A percentile compares a stretch with the other conserved stretches of the same genome.
phyloP scores from a whole-genome alignment of 352 stramenopile genomes.

The Pythium graminicola region DNA sequence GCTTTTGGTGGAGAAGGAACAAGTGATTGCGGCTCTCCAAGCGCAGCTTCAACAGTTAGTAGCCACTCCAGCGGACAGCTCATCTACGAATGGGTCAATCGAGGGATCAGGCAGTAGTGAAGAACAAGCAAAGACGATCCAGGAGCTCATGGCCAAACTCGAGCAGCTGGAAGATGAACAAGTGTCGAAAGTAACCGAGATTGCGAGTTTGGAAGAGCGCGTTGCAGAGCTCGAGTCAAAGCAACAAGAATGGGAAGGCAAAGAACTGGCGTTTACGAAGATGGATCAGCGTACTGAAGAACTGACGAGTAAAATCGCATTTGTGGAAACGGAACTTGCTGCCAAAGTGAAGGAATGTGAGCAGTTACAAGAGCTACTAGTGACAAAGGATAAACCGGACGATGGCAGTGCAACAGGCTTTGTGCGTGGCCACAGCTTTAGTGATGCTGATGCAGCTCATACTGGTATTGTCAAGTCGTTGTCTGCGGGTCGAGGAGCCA shows the following conservation, averaged over 20 bases:
- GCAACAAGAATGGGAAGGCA: conserved; percentile 32
- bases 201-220: conserved; percentile 45
- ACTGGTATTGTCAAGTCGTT: background rate
- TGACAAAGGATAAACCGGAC: background rate
- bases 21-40: conserved; percentile 40
- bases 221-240: conserved; percentile 43
- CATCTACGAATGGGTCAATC: background rate
- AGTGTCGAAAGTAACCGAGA: conserved; percentile 42
- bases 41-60: conserved; percentile 19
- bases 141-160: conserved; percentile 40
- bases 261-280: conserved; percentile 34
- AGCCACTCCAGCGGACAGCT: background rate
- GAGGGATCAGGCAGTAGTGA: background rate
- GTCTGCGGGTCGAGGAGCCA: background rate
- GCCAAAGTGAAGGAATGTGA: conserved; percentile 46
- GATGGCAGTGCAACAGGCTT: background rate
- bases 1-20: conserved; percentile 50
- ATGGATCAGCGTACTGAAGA: conserved; percentile 43
- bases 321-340: conserved; percentile 41
- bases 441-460: background rate
- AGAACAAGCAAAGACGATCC: conserved; percentile 7
- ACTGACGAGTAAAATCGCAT: conserved; percentile 40
- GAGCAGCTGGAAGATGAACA: conserved; percentile 61
- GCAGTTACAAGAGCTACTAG: conserved; percentile 29
- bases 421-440: conserved; percentile 4